Evolutionary conservation across 164 flowering plant species (phyloP).

Genomic region (Stephania japonica): DNA sequence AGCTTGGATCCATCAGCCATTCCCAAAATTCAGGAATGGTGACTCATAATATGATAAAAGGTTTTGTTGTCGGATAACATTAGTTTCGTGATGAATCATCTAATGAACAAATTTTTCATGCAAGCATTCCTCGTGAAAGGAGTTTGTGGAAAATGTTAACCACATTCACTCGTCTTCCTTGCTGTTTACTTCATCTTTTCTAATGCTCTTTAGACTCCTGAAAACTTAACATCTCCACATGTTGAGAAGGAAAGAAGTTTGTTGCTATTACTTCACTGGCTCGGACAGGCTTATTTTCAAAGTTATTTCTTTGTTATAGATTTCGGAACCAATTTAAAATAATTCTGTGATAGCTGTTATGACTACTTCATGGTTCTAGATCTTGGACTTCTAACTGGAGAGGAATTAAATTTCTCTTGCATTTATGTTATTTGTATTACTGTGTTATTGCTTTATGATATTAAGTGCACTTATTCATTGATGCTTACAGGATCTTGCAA

Average conservation of each 20-base stretch:
- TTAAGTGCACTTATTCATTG: neutral
- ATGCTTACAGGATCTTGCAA: conserved; percentile 73
- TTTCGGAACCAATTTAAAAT: neutral
- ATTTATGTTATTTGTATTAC: neutral
- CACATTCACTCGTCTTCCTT: neutral
- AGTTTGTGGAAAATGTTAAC: neutral
- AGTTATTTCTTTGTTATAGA: neutral
- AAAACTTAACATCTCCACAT: neutral
- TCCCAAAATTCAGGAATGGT: neutral
- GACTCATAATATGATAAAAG: neutral
- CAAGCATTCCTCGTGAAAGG: neutral
- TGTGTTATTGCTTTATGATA: neutral
- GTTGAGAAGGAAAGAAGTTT: neutral
- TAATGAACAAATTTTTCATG: neutral
- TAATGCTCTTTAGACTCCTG: neutral
- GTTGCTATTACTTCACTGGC: neutral
- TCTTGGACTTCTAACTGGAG: neutral
- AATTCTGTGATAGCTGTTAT: neutral
- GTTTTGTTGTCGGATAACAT: neutral
- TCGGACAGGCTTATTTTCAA: neutral
- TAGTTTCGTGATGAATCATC: neutral
- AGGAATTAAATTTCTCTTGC: neutral
- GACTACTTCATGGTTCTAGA: neutral
- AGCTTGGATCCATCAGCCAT: neutral
- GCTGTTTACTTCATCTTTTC: neutral